Base-by-base conservation (phyloP, 805 yeast genomes). In the Zygosaccharomyces rouxii region DNA sequence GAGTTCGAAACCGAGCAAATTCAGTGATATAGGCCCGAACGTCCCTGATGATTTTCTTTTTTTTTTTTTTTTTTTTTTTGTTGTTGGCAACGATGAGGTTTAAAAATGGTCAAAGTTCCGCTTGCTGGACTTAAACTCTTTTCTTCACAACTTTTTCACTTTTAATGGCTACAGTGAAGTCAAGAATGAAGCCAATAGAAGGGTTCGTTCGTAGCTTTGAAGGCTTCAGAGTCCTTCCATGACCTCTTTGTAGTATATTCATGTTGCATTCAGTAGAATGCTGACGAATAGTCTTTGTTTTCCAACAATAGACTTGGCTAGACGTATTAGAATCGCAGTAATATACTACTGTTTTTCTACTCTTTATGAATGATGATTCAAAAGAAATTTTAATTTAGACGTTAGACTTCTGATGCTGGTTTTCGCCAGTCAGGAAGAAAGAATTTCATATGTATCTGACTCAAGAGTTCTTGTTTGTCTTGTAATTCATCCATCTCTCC, bases 331-430 rank as follows among this genome's bases (percentile, higher is more conserved):
- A 33, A 33, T 33, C 10, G 21, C n/a, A 33, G 16, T 14, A 16
- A 16, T 33, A 33, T 14, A 33, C 10, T 3, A 14, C 5, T 14
- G 7, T 7, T 33, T n/a, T 33, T 7, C 14, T 7, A 7, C 4
- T 33, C 11, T 33, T 16, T 25, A 29, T 28, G 40, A 18, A 54
- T 63, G 68, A 63, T 64, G 66, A 63, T 56, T 58, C 50, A 48
- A 58, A 60, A 55, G 52, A 46, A 48, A 55, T 56, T 61, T 61
- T 51, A 64, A 69, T 61, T 62, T 53, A 64, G 70, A 66, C 70
- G 70, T 66, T 66, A 66, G 70, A 66, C 69, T 65, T 65, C 70
- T 62, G 70, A 66, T 35, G 46, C 43, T 49, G 50, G 46, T 44
- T 49, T 52, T 38, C 37, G 19, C 19, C 42, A 35, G 29, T 41